These are phyloP conservation scores for Pseudoperonospora humuli DNA, from an alignment of 352 stramenopile species.

Conservation along the genomic window DNA sequence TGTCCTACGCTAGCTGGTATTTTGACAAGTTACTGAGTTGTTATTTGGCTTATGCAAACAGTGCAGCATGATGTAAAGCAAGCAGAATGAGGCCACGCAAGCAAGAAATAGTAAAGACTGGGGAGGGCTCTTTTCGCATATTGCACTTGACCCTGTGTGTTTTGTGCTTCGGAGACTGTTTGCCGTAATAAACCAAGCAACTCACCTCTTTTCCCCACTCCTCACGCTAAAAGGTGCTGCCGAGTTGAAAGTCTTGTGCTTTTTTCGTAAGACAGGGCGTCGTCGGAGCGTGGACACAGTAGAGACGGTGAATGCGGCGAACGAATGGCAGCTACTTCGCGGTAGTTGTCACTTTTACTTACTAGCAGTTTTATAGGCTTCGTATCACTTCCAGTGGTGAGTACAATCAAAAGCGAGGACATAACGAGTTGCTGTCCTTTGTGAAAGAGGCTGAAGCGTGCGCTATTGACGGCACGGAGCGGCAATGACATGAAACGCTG, in stretches of 20 bases:
- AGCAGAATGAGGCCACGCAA: constrained; percentile 6
- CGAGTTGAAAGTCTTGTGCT: neutral
- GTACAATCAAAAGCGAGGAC: neutral
- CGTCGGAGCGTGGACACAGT: neutral
- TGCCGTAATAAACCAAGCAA: constrained; percentile 17
- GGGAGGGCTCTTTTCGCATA: constrained; percentile 7
- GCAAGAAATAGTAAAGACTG: constrained; percentile 15
- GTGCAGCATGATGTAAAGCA: constrained; percentile 30
- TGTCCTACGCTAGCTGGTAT: neutral
- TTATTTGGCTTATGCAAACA: constrained; percentile 7
- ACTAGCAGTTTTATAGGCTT: too few species aligned
- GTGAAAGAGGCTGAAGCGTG: constrained; percentile 1
- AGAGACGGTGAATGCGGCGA: neutral
- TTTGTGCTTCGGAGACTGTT: constrained; percentile 13
- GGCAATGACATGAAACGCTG: too few species aligned
- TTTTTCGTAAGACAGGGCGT: neutral
- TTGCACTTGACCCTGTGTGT: neutral
- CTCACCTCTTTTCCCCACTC: neutral
- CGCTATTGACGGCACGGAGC: neutral
- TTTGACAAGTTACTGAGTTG: constrained; percentile 2
- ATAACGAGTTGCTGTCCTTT: neutral
- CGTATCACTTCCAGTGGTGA: too few species aligned
- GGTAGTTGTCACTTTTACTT: neutral
- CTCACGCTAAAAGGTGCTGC: neutral
- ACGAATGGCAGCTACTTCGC: neutral